phyloP scores from a whole-genome alignment of 2,329 filamentous ascomycete species.

The Lomentospora prolificans region DNA sequence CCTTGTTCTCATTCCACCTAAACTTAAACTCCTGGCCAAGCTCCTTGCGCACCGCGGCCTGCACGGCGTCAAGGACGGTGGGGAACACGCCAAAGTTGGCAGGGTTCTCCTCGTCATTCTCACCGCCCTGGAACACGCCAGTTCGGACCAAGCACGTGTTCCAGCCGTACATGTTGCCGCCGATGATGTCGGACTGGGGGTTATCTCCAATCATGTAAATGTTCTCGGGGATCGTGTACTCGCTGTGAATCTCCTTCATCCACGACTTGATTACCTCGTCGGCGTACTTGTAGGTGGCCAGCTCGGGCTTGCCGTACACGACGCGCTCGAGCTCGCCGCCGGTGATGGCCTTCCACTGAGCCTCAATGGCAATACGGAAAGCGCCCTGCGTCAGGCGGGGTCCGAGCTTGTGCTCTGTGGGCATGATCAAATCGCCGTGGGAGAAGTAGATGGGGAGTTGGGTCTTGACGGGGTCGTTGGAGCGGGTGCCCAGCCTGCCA shows the following conservation, averaged over 20 bases:
- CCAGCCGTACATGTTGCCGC: constrained; percentile 80
- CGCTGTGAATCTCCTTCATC: constrained; percentile 65
- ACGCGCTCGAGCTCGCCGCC: constrained; percentile 51
- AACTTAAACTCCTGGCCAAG: constrained; percentile 66
- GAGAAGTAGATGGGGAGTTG: constrained; percentile 81
- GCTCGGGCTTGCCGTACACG: constrained; percentile 75
- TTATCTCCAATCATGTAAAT: constrained; percentile 97
- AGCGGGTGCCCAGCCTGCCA: constrained; percentile 74
- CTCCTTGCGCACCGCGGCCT: constrained; percentile 52
- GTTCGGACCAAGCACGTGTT: constrained; percentile 72
- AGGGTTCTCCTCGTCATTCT: constrained; percentile 67
- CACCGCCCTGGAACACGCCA: constrained; percentile 67
- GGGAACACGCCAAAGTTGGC: constrained; percentile 68
- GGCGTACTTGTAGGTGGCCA: constrained; percentile 72
- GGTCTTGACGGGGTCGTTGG: constrained; percentile 55
- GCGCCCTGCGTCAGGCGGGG: constrained; percentile 87
- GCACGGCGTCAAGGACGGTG: constrained; percentile 63
- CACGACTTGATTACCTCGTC: constrained; percentile 63
- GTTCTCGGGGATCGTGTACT: constrained; percentile 47
- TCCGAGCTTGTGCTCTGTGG: constrained; percentile 70
- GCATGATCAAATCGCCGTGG: constrained; percentile 86
- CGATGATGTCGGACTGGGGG: constrained; percentile 80
- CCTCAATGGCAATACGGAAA: constrained; percentile 72
- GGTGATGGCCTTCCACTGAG: constrained; percentile 68
- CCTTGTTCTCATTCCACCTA: constrained; percentile 59